Base-by-base conservation (phyloP, 257 asterid species). In the Ilex asprella region DNA sequence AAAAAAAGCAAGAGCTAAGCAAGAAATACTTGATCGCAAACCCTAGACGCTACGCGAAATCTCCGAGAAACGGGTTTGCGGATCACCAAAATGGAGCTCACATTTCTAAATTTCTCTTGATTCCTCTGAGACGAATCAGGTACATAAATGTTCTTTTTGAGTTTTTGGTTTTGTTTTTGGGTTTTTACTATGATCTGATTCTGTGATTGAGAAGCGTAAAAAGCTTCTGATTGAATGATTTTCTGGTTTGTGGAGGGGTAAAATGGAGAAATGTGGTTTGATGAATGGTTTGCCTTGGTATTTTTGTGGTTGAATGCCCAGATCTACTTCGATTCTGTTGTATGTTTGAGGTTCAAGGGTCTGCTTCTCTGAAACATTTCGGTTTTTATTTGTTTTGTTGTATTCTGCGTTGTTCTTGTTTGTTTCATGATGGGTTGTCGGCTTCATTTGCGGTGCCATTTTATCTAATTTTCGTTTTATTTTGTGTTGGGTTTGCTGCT, bases 21-120 rank as follows among this genome's bases (percentile, higher is more conserved):
- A 35, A 35, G 8, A 35, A 58, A 64, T 60, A 32, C 73, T 57
- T 75, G 84, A 73, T 78, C 77, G 73, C 81, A 67, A 82, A 72
- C 88, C 85, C 85, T 82, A 74, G 68, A 56, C 56, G n/a, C 61
- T 62, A 32, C 46, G 62, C 50, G 61, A 53, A 63, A 60, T 56
- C 51, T 65, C 67, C 63, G 41, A 35, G 8, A 13, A 35, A 44
- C 68, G 82, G 87, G 77, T 76, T 81, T 79, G 84, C 72, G 63
- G 74, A 78, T 79, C 87, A 58, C 65, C 62, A 62, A 70, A 62
- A 56, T 63, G 65, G 68, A 55, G 16, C 59, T 66, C 30, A 27
- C 50, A 52, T 53, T 35, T 10, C 2, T 30, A 27, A 16, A 11
- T 53, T 57, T 63, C 41, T 35, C 41, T 35, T 8, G 41, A 35